Base-by-base conservation (phyloP, 352 stramenopile genomes). In the Phytophthora palmivora region DNA sequence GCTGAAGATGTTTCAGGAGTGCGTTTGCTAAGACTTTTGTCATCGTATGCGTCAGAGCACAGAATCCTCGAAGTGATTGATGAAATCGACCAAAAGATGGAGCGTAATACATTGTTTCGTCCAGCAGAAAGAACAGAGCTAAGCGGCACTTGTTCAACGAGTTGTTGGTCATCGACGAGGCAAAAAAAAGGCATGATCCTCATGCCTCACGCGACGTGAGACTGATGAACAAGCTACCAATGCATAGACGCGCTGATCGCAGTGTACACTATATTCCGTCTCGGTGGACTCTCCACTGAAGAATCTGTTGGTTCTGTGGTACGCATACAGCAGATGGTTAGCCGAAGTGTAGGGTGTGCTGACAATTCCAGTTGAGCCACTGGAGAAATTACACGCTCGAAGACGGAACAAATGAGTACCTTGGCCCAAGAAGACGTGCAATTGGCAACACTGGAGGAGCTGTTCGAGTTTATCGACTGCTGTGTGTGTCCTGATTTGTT, bases 401-500 rank as follows among this genome's bases (percentile, higher is more conserved):
- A 11, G 6, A 52, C 21, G 10, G 19, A 57, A 8, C 19, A 7
- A 32, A 71, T 75, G 50, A 54, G 42, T 14, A 9, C 48, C 9
- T 28, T 8, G 8, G 4, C 51, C 24, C 41, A 58, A 38, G 51
- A 63, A 12, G 57, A 52, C 28, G 48, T 39, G 11, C 42, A 66
- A 18, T 32, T 65, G 37, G 53, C 39, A 43, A 48, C 68, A n/a
- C 46, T 76, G 10, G 53, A 70, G 2, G 65, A 74, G 21, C 34
- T 68, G 3, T 70, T 73, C 6, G 67, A 58, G 43, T 70, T 76
- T 38, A 57, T 76, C 48, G 63, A 76, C 50, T 51, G 52, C 37
- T 64, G 52, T 3, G 62, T 34, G n/a, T 58, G 49, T 18, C 19
- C 51, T 5, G 58, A 56, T 33, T 19, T 52, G 1, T 61, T 41